Percentiles rank a stretch among this genome's conserved stretches.
These are phyloP conservation scores for Trichoderma sp. DNA, from an alignment of 2,329 filamentous ascomycete species.

Conservation along the genomic window DNA sequence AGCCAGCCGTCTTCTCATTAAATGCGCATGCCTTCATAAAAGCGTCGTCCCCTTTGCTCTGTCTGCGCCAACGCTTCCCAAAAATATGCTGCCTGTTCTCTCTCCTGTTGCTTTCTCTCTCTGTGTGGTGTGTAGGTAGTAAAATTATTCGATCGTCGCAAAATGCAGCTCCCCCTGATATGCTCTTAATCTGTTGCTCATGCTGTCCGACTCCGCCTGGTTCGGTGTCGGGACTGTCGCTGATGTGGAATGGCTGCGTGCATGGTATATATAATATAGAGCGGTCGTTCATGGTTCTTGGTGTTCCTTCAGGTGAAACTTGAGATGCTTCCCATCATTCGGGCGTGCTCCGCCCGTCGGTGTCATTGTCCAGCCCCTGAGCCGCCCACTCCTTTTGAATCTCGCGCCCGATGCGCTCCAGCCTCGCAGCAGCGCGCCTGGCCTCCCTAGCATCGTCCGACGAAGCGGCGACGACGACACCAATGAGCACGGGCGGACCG, in stretches of 20 bases:
- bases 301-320: background rate
- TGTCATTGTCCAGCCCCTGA: constrained; percentile 36
- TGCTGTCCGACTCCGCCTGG: constrained; percentile 19
- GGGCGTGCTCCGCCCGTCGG: constrained; percentile 32
- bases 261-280: background rate
- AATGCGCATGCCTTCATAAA: background rate
- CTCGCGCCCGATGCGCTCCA: constrained; percentile 58
- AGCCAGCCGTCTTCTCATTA: constrained; percentile 14
- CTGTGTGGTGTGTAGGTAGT: background rate
- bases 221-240: constrained; percentile 18
- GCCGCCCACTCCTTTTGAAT: constrained; percentile 57
- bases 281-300: background rate
- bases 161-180: background rate
- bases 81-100: constrained; percentile 4
- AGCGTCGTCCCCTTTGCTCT: background rate
- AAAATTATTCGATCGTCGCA: constrained; percentile 2
- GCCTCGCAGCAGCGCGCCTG: constrained; percentile 52
- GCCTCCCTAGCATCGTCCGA: constrained; percentile 54
- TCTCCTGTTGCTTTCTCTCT: background rate
- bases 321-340: constrained; percentile 32
- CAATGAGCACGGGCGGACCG: constrained; percentile 57
- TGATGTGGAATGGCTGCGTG: background rate
- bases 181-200: background rate
- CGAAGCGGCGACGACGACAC: constrained; percentile 55
- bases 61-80: constrained; percentile 15